phyloP scores from a whole-genome alignment of 2,329 filamentous ascomycete species.

The Colletotrichum lini region DNA sequence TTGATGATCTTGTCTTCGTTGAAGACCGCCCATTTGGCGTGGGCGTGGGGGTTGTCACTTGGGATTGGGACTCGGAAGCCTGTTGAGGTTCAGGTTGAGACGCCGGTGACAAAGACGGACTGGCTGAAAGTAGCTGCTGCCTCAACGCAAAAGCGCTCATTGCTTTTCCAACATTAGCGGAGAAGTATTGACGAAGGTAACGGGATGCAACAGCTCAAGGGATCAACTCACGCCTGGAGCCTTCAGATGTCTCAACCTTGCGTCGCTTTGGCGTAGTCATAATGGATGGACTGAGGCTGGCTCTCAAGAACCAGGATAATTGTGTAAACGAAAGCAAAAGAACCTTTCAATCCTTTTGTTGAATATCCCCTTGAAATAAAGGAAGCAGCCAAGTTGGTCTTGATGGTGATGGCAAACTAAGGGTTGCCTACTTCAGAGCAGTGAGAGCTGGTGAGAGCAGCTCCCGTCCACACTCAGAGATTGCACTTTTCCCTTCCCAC shows the following conservation, averaged over 20 bases:
- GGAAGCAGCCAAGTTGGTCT: background rate
- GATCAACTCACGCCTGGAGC: slow-evolving; percentile 52
- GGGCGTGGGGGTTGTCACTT: slow-evolving; percentile 11
- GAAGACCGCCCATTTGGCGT: slow-evolving; percentile 22
- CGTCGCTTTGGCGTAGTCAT: slow-evolving; percentile 57
- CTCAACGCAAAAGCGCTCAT: slow-evolving; percentile 63
- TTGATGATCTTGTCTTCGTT: slow-evolving; percentile 20
- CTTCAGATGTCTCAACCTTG: slow-evolving; percentile 54
- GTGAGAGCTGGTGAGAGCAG: background rate
- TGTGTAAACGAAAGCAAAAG: background rate
- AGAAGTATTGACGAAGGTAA: background rate
- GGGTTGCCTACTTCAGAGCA: background rate
- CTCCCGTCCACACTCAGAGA: background rate
- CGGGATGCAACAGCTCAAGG: background rate
- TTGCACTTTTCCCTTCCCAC: background rate
- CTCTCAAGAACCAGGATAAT: background rate
- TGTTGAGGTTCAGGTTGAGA: slow-evolving; percentile 21
- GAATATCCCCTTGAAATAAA: no score
- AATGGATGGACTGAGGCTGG: background rate
- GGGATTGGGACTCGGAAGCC: background rate
- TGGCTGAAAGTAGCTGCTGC: slow-evolving; percentile 50
- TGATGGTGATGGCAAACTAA: background rate
- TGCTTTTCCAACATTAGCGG: slow-evolving; percentile 46
- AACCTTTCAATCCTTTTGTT: background rate
- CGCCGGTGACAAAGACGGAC: slow-evolving; percentile 34